phyloP scores from a whole-genome alignment of 768 basidiomycete species.

The Kwoniella dendrophila region DNA sequence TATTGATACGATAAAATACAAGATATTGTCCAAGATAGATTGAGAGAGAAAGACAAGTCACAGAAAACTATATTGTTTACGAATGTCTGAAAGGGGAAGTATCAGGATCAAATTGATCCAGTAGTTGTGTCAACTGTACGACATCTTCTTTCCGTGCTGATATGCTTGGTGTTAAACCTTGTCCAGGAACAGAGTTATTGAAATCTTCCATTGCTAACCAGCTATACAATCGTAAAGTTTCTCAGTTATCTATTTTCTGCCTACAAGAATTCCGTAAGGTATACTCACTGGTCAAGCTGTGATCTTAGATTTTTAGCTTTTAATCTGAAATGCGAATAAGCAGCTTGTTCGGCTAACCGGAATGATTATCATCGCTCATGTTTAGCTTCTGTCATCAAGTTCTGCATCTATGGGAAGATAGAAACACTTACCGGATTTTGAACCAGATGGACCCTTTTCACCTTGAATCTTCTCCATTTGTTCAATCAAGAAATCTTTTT shows the following conservation, averaged over 20 bases:
- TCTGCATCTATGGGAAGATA: no score
- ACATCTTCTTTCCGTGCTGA: constrained; percentile 44
- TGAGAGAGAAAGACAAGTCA: no score
- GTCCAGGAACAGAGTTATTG: constrained; percentile 18
- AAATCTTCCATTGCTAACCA: constrained; percentile 52
- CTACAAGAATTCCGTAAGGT: not conserved
- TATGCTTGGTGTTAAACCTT: constrained; percentile 24
- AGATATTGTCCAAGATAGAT: no score
- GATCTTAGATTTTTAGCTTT: constrained; percentile 46
- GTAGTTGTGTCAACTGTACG: constrained; percentile 39
- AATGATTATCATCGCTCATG: not conserved
- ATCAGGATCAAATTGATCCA: constrained; percentile 44
- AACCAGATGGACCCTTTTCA: constrained; percentile 5
- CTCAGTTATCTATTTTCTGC: no score
- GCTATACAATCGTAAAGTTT: constrained; percentile 19
- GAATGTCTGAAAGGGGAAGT: constrained; percentile 36
- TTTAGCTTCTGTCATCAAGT: not conserved
- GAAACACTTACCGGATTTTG: constrained; percentile 1
- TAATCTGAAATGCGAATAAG: constrained; percentile 47
- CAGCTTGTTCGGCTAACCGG: constrained; percentile 40
- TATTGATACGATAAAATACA: no score
- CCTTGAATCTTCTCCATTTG: constrained; percentile 38
- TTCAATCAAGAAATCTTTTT: constrained; percentile 44
- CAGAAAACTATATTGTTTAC: not conserved
- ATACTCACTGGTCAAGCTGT: constrained; percentile 47